Base-by-base conservation (phyloP, 176 grass and related monocot species). In the Bonia amplexicaulis region DNA sequence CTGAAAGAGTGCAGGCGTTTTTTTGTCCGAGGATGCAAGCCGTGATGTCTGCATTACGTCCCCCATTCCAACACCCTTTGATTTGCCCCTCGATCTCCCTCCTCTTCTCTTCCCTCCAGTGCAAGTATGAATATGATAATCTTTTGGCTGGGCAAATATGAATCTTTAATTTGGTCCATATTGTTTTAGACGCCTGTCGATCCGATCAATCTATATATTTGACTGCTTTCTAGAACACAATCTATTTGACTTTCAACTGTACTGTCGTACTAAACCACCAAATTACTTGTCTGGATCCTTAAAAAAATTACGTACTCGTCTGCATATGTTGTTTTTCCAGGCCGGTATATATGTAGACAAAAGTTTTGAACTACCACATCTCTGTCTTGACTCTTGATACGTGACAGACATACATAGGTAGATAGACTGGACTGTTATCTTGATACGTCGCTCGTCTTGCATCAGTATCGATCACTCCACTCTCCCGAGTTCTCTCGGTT, bases 1-100 rank as follows among this genome's bases (percentile, higher is more conserved):
- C 58, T 65, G 69, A 80, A 80, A 80, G 82, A 52, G 85, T 9
- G 80, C 85, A 87, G 80, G 76, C 80, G 61, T 76, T 66, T 84
- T 87, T 80, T 57, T 77, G 75, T 80, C 76, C 17, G 77, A 16
- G 25, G 73, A 64, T 53, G 77, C 77, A 89, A 77, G 69, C 51
- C 62, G 54, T 82, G 53, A 69, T 86, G 78, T 65, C 62, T 80
- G 88, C 77, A 51, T 85, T 80, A 76, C 82, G 71, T 71, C 35
- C 22, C 49, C 49, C 74, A 76, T 40, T 51, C 60, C 72, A 85
- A 85, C 47, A 31, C 47, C 35, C 37, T 66, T 75, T 74, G 29
- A 26, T 84, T 66, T 45, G 59, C 20, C 20, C 70, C 42, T 17
- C 19, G 23, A 15, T 71, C 52, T 23, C 31, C 14, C 29, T 46